These are phyloP conservation scores for Mycogone perniciosa DNA, from an alignment of 2,329 filamentous ascomycete genomes.

Conservation along the genomic window DNA sequence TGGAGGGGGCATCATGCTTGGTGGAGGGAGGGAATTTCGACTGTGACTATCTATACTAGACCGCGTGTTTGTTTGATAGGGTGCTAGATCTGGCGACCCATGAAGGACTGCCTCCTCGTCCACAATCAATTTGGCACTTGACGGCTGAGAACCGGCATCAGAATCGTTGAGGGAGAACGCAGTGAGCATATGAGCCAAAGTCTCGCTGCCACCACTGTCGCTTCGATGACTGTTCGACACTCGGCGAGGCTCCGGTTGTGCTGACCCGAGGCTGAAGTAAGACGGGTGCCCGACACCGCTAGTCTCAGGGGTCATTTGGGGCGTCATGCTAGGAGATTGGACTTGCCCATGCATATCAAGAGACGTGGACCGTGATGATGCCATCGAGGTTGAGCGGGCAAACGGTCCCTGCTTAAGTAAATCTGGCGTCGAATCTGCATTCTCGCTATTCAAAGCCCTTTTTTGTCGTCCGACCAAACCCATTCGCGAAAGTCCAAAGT, in stretches of 20 bases:
- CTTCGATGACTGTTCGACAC: slow-evolving; percentile 73
- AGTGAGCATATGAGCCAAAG: slow-evolving; percentile 73
- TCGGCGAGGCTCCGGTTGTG: slow-evolving; percentile 54
- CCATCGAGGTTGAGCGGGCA: slow-evolving; percentile 73
- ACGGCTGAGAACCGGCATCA: slow-evolving; percentile 34
- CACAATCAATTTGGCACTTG: slow-evolving; percentile 52
- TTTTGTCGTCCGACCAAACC: slow-evolving; percentile 95
- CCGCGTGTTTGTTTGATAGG: slow-evolving; percentile 26
- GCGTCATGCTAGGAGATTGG: slow-evolving; percentile 77
- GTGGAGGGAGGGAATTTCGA: slow-evolving; percentile 36
- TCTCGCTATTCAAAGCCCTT: slow-evolving; percentile 70
- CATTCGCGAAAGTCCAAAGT: slow-evolving; percentile 96
- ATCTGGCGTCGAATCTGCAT: slow-evolving; percentile 82
- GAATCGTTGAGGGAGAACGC: slow-evolving; percentile 68
- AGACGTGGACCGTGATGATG: slow-evolving; percentile 87
- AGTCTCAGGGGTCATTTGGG: slow-evolving; percentile 72
- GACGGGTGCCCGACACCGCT: slow-evolving; percentile 72
- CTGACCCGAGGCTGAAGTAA: slow-evolving; percentile 73
- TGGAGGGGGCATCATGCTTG: slow-evolving; percentile 77
- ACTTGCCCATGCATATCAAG: slow-evolving; percentile 72
- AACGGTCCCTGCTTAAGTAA: slow-evolving; percentile 89
- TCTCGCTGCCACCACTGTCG: slow-evolving; percentile 88
- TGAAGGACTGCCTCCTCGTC: slow-evolving; percentile 72
- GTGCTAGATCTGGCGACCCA: slow-evolving; percentile 69
- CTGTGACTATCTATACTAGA: slow-evolving; percentile 29